A percentile compares a stretch with the other conserved stretches of the same genome.
These are phyloP conservation scores for Fusarium algeriense DNA, from an alignment of 2,329 filamentous ascomycete species.

Conservation along the genomic window DNA sequence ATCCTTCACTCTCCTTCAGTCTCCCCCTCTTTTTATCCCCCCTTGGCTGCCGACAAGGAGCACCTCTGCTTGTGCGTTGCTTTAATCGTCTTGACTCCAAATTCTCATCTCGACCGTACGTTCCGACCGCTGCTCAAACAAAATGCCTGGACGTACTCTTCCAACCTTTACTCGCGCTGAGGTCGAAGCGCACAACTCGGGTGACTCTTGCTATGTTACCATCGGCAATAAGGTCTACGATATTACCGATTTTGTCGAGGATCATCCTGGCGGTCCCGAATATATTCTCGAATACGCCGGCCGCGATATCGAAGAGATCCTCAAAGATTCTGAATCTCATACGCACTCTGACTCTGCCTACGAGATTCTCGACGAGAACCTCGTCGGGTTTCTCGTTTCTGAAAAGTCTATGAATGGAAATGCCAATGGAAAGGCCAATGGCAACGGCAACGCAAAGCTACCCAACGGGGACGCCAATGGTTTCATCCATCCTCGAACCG, in stretches of 20 bases:
- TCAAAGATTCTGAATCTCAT: constrained; percentile 87
- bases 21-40: not conserved
- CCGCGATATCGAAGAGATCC: constrained; percentile 84
- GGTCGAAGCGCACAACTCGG: constrained; percentile 82
- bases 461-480: constrained; percentile 50
- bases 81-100: constrained; percentile 7
- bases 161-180: constrained; percentile 86
- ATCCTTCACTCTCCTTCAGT: constrained; percentile 18
- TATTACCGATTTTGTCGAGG: constrained; percentile 88
- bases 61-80: constrained; percentile 22
- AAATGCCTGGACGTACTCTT: constrained; percentile 84
- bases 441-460: constrained; percentile 41
- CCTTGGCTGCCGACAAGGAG: constrained; percentile 21
- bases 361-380: constrained; percentile 88
- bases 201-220: constrained; percentile 91
- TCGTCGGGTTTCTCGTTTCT: constrained; percentile 82
- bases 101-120: constrained; percentile 16
- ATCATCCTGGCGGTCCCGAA: constrained; percentile 91
- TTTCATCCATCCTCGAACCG: constrained; percentile 73
- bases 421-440: constrained; percentile 50
- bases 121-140: constrained; percentile 36
- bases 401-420: constrained; percentile 60
- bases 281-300: constrained; percentile 91
- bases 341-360: constrained; percentile 93
- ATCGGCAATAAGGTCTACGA: constrained; percentile 93